Evolutionary conservation across 2,329 filamentous ascomycete species (phyloP).

Genomic region (Exophiala sideris): DNA sequence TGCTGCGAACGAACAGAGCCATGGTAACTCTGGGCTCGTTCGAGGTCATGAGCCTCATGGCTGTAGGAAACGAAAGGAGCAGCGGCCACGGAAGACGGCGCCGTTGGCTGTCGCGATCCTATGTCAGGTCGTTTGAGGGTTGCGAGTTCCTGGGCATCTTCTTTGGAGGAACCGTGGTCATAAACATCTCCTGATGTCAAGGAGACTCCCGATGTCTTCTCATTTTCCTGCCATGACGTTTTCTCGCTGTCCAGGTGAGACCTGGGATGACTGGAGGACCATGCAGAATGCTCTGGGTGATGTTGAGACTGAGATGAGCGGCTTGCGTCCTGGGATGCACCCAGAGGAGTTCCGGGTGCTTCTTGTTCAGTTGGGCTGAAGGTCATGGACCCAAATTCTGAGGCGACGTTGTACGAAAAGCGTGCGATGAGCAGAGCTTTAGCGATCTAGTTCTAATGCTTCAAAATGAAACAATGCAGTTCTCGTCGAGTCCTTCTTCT

Average conservation of each 20-base stretch:
- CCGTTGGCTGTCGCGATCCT: conserved; percentile 2
- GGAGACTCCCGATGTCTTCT: conserved; percentile 8
- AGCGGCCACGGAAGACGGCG: conserved; percentile 9
- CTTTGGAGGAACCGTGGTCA: conserved; percentile 1
- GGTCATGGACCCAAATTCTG: conserved; percentile 13
- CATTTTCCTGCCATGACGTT: conserved; percentile 15
- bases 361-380: conserved; percentile 11
- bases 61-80: conserved; percentile 18
- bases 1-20: conserved; percentile 1
- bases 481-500: too few species aligned
- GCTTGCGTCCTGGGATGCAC: conserved; percentile 19
- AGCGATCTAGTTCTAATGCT: too few species aligned
- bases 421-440: too few species aligned
- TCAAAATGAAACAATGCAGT: too few species aligned
- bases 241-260: conserved; percentile 4
- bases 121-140: conserved; percentile 1
- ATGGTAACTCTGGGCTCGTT: conserved; percentile 11
- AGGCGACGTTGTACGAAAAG: too few species aligned
- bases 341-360: conserved; percentile 21
- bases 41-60: conserved; percentile 5
- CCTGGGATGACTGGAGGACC: not conserved
- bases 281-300: not conserved
- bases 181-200: not conserved
- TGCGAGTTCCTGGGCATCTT: not conserved
- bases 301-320: not conserved